Evolutionary conservation across 139 green algal genomes (phyloP), one percentile per base, ranked within the genome.

Genomic region (Trebouxia sp.): DNA sequence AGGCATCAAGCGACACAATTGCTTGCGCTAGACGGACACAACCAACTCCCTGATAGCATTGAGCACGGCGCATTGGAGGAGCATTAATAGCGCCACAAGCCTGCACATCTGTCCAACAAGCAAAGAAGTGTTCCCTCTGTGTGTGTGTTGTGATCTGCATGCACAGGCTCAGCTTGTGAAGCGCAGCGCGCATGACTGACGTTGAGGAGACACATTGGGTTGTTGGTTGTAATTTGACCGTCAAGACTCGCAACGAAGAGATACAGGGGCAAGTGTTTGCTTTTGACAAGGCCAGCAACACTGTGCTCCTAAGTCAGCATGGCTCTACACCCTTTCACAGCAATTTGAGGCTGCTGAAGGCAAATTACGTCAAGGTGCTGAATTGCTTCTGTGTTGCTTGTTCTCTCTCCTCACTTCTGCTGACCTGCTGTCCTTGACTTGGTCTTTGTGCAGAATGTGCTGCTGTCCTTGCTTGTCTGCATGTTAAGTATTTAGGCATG

Each of bases 311-410:
- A 39, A 45, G 51, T 26, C 78, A 86, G 37, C 70, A 69, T 0
- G 84, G 86, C 38, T 79, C 53, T 14, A 89, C 82, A 6, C 86
- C 81, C 12, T 90, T 90, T 56, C 85, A 90, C 74, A 75, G 58
- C 26, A 37, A 74, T 3, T 62, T 55, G 6, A 32, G 41, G 7
- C 69, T 77, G 7, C 12, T 77, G 69, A 51, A 77, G 69, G 41
- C 35, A 39, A 43, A 24, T 37, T 53, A 77, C 22, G 26, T 77
- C 69, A 77, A 77, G 69, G 42, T 51, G 1, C 9, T 5, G 43
- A 6, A 66, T 15, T 3, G n/a, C n/a, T n/a, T n/a, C n/a, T n/a
- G n/a, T n/a, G n/a, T n/a, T n/a, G n/a, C n/a, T n/a, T n/a, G n/a
- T n/a, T n/a, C n/a, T n/a, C n/a, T 65, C 7, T 28, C 17, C 5